Evolutionary conservation across 495 filamentous ascomycete genomes (phyloP), one percentile per base, ranked within the genome.

Genomic region (Daldinia childiae): DNA sequence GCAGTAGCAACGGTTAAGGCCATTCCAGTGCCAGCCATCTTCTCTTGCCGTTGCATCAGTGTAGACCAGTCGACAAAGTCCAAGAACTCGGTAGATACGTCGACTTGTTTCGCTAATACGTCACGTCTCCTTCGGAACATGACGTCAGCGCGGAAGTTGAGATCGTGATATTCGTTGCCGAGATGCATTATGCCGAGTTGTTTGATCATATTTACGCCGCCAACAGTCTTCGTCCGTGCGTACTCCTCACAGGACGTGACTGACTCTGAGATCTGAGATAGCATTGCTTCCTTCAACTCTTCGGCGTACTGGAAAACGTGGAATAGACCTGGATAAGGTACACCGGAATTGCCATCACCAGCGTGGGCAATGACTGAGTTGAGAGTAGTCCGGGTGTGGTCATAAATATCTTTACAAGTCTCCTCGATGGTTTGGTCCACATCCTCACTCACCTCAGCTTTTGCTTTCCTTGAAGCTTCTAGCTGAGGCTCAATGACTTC

Each of bases 1-100:
- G 95, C 90, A 64, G 93, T 93, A n/a, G 90, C 92, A 30, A 95
- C 89, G 2, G 95, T 98, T 79, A 99, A 85, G 41, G 96, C 95
- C 90, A 98, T 92, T 67, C 95, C 89, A 29, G 93, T 93, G 39
- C 93, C 93, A 14, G 93, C 94, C 43, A 95, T 82, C 82, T 98
- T 98, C 83, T 99, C 96, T 77, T 99, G 94, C 54, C 88, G 85
- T 73, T 98, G 93, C 84, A 95, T 89, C 9, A 97, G 82, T 11
- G 87, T 90, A 34, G 86, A 83, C 74, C 94, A 82, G 78, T 99
- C 96, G 77, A 98, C 93, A 82, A 99, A 97, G 78, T 99, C 95
- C 86, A 87, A 91, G 0, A 97, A 63, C 71, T 98, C 94, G 19
- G 95, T 89, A 58, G 97, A 89, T 17, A 95, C 87, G 69, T 97